Conservation (phyloP, 352 stramenopile species). For the Peronosclerospora sorghi region DNA sequence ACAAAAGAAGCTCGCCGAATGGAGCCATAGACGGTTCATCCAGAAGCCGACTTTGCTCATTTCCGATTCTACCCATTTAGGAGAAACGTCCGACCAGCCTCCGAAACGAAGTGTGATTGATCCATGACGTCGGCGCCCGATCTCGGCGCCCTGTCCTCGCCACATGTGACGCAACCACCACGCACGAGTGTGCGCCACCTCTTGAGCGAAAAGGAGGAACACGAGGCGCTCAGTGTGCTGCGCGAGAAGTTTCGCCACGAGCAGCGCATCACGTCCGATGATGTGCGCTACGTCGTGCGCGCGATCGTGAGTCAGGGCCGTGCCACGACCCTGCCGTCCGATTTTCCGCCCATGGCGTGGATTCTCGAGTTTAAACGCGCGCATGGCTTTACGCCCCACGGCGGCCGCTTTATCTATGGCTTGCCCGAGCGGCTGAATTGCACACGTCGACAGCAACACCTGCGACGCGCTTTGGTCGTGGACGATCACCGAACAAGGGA, state of each 20-base stretch:
- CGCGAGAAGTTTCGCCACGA: slow-evolving; percentile 41
- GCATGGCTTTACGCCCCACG: slow-evolving; percentile 25
- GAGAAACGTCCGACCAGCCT: neutral
- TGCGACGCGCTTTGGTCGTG: slow-evolving; percentile 11
- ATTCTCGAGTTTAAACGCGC: slow-evolving; percentile 35
- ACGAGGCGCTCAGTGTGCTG: slow-evolving; percentile 33
- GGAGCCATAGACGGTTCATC: neutral
- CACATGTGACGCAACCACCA: too few species aligned
- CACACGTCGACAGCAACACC: slow-evolving; percentile 8
- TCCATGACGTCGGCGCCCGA: too few species aligned
- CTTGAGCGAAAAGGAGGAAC: slow-evolving; percentile 26
- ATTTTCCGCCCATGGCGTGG: slow-evolving; percentile 38
- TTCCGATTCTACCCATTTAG: too few species aligned
- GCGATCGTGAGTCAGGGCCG: slow-evolving; percentile 29
- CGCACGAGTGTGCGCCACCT: slow-evolving; percentile 5
- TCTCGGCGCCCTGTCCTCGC: too few species aligned
- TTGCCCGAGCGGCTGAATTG: slow-evolving; percentile 2
- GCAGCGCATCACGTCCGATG: slow-evolving; percentile 37
- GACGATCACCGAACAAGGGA: slow-evolving; percentile 1
- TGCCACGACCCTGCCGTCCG: slow-evolving; percentile 19
- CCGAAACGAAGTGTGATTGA: neutral
- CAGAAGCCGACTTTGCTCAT: too few species aligned
- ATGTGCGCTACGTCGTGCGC: slow-evolving; percentile 47
- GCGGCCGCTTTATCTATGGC: slow-evolving; percentile 1
- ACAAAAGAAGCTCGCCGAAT: neutral